Evolutionary conservation across 139 green algal species (phyloP).

Genomic region (Eudorina sp.): DNA sequence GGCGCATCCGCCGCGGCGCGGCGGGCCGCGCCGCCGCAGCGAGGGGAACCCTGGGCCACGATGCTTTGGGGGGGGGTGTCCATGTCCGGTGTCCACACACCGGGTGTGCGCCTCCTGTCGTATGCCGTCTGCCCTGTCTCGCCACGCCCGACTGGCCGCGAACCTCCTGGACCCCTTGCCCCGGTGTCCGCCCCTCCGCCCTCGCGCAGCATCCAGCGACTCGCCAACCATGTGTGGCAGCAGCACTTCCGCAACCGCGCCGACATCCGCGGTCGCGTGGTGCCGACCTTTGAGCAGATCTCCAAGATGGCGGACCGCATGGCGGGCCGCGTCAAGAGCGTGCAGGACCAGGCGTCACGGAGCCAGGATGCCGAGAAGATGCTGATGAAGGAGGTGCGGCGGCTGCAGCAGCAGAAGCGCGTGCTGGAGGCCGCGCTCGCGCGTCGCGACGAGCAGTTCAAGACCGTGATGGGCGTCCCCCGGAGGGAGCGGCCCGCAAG

Average conservation of each 20-base stretch:
- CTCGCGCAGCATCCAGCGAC: constrained; percentile 47
- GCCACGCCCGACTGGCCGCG: no score
- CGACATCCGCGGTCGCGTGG: constrained; percentile 53
- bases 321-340: constrained; percentile 21
- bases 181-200: background rate
- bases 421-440: constrained; percentile 47
- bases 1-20: no score
- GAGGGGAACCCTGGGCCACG: no score
- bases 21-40: no score
- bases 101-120: no score
- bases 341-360: constrained; percentile 5
- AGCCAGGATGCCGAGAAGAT: constrained; percentile 30
- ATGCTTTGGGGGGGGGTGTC: no score
- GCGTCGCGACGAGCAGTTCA: constrained; percentile 39
- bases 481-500: constrained; percentile 14
- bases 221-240: constrained; percentile 65
- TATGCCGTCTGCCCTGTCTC: no score
- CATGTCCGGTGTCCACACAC: no score
- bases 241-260: constrained; percentile 58
- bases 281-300: constrained; percentile 64
- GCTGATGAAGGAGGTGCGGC: constrained; percentile 23
- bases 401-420: constrained; percentile 53
- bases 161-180: no score
- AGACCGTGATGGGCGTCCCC: constrained; percentile 41
- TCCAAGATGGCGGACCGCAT: constrained; percentile 56